Evolutionary conservation across 73 alveolate species (phyloP), one percentile per base, ranked within the genome.

Genomic region (Diophrys appendiculata): DNA sequence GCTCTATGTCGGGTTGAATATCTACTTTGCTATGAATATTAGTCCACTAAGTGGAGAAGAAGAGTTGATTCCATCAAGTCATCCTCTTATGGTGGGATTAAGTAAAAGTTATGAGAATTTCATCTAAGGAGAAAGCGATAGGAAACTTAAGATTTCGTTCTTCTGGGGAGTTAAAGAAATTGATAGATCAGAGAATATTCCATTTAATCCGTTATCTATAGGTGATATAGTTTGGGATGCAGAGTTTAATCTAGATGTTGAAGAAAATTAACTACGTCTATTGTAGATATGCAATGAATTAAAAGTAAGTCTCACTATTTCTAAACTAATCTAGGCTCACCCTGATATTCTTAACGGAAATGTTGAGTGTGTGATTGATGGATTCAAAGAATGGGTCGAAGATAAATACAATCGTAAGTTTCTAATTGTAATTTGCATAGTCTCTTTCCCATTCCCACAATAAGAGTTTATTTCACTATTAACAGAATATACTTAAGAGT

Each of bases 121-220:
- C 70, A 13, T 33, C 31, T 27, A 75, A n/a, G 84, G 76, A 14
- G 73, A 73, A 24, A 28, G 30, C 18, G 70, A 35, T 28, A 35
- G 32, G 2, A n/a, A 13, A 13, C 27, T 73, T 13, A 32, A 43
- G 35, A 32, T 73, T 28, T 8, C 29, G 53, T 25, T 73, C 33
- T 32, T 52, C 53, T 73, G 81, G 81, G 81, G 81, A 29, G 23
- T 43, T 5, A 25, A 34, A 11, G 52, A 33, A 5, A 65, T 73
- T 32, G 72, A 52, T 32, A 23, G 54, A 5, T 2, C 29, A 52
- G 81, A 54, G 5, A 43, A 5, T 11, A 43, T 43, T 18, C 60
- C 60, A 43, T 43, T 43, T 43, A n/a, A 60, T 14, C 71, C 71
- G 3, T 29, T 60, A 14, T 60, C 26, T 3, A 3, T 60, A 23